Conservation (phyloP, 805 yeast species). For the Hanseniaspora jakobsenii region DNA sequence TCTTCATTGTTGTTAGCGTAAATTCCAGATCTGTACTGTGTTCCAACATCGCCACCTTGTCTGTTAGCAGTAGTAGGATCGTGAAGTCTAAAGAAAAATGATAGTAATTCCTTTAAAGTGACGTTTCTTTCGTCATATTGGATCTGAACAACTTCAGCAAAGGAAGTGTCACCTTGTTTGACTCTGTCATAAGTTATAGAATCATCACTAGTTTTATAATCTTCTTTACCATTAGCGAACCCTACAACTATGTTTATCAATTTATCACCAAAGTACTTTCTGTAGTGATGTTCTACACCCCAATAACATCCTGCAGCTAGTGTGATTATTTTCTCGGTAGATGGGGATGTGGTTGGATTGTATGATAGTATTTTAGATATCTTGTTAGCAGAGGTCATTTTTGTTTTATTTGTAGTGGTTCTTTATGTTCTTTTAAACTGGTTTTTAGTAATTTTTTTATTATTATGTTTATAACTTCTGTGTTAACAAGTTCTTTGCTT, state of each 20-base stretch:
- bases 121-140: constrained; percentile 64
- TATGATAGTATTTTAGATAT: constrained; percentile 32
- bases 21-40: constrained; percentile 81
- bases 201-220: constrained; percentile 32
- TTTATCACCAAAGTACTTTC: constrained; percentile 51
- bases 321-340: constrained; percentile 43
- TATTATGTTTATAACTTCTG: too few relatives aligned
- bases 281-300: constrained; percentile 79
- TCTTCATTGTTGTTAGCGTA: constrained; percentile 46
- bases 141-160: constrained; percentile 75
- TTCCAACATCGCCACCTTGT: constrained; percentile 83
- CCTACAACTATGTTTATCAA: constrained; percentile 75
- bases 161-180: constrained; percentile 60
- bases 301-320: constrained; percentile 68
- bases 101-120: constrained; percentile 49
- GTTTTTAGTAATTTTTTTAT: neutral
- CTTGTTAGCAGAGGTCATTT: constrained; percentile 16
- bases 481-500: too few relatives aligned
- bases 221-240: constrained; percentile 63
- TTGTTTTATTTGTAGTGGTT: neutral
- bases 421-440: neutral
- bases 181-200: constrained; percentile 50
- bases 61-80: constrained; percentile 78
- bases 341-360: constrained; percentile 37
- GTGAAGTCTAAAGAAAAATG: constrained; percentile 81